These are phyloP conservation scores for Stephania yunnanensis DNA, from an alignment of 164 flowering plant genomes.

Conservation along the genomic window DNA sequence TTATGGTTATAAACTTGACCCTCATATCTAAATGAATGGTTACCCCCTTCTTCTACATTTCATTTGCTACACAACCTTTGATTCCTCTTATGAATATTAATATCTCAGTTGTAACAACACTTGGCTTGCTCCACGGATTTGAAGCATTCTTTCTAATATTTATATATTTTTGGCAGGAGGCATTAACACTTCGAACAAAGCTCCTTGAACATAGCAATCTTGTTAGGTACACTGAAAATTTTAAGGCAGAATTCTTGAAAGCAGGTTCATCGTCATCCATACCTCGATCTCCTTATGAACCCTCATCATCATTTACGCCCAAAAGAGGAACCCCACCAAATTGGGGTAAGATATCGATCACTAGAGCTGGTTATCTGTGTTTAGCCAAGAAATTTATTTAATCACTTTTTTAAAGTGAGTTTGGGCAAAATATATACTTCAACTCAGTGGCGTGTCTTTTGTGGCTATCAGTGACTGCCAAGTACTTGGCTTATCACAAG, in stretches of 20 bases:
- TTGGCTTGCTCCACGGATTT: not conserved
- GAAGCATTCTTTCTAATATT: not conserved
- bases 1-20: not conserved
- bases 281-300: constrained; percentile 30
- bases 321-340: constrained; percentile 38
- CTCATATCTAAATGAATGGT: not conserved
- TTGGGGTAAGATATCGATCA: constrained; percentile 50
- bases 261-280: constrained; percentile 43
- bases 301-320: constrained; percentile 54
- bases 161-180: constrained; percentile 42
- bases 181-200: constrained; percentile 59
- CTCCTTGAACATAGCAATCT: constrained; percentile 60
- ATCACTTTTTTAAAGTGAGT: not conserved
- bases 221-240: constrained; percentile 56
- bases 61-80: not conserved
- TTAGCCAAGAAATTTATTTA: not conserved
- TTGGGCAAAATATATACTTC: not conserved
- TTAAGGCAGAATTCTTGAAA: constrained; percentile 45
- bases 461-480: not conserved
- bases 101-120: not conserved
- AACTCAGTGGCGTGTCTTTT: not conserved
- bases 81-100: not conserved
- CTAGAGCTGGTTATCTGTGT: not conserved
- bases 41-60: not conserved
- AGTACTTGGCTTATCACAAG: not conserved